Evolutionary conservation across 225 moss, liverwort and hornwort species (phyloP).

Genomic region (Antitrichia curtipendula): DNA sequence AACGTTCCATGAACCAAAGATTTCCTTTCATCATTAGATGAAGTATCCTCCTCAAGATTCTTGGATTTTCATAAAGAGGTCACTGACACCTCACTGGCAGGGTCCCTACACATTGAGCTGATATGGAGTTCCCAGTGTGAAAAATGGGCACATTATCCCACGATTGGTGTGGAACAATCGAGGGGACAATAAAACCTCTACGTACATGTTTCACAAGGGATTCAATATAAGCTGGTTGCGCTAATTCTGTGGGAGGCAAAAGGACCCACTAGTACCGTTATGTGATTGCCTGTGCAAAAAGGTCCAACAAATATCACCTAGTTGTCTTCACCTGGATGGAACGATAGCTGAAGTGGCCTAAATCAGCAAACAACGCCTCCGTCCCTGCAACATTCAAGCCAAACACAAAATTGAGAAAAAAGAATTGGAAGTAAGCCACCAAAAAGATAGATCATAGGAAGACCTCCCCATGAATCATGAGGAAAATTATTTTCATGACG

Average conservation of each 20-base stretch:
- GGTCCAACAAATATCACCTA: background rate
- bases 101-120: background rate
- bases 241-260: background rate
- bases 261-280: no score
- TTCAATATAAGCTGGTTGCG: background rate
- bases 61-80: background rate
- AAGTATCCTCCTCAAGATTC: background rate
- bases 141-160: background rate
- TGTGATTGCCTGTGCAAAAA: background rate
- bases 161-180: background rate
- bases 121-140: background rate
- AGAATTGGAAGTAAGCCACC: background rate
- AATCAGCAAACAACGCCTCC: conserved; percentile 93
- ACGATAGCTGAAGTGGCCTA: conserved; percentile 79
- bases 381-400: conserved; percentile 38
- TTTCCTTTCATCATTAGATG: background rate
- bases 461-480: background rate
- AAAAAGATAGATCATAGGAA: background rate
- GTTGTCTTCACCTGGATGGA: conserved; percentile 64
- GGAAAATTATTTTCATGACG: background rate
- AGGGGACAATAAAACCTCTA: background rate
- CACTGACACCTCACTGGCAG: background rate
- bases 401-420: background rate
- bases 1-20: background rate
- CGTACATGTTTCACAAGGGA: background rate